Conservation (phyloP, 202 grass and related monocot genomes). For the Schoenoplectus tabernaemontani region DNA sequence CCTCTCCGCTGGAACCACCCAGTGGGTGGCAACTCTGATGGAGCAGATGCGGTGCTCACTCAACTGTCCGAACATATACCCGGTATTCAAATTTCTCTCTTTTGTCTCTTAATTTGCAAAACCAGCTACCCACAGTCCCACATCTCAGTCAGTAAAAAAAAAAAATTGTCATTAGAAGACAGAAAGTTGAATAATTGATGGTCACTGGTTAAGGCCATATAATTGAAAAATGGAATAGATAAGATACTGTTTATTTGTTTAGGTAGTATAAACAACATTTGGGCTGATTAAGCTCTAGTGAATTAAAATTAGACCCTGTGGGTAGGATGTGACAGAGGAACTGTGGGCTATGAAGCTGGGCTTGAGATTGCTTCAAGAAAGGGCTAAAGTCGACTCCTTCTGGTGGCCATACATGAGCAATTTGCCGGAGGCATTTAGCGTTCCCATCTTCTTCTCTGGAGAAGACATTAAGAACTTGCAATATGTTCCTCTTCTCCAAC, state of each 20-base stretch:
- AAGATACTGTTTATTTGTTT: not conserved
- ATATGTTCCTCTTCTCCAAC: conserved; percentile 71
- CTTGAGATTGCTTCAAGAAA: conserved; percentile 90
- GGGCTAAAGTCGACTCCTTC: conserved; percentile 51
- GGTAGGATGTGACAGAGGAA: conserved; percentile 83
- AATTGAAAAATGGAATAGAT: conserved; percentile 17
- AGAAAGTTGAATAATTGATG: not conserved
- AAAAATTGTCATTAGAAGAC: not conserved
- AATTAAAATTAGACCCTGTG: conserved; percentile 48
- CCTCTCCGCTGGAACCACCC: conserved; percentile 46
- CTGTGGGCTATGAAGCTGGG: conserved; percentile 87
- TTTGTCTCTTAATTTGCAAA: not conserved
- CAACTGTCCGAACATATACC: conserved; percentile 49
- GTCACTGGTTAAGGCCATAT: not conserved
- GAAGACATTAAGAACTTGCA: conserved; percentile 85
- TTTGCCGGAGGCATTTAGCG: conserved; percentile 61
- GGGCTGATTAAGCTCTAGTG: conserved; percentile 6
- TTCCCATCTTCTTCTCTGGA: conserved; percentile 69
- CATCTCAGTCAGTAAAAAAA: not conserved
- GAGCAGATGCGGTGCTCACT: conserved; percentile 40
- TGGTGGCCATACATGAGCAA: conserved; percentile 95
- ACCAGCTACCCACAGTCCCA: not conserved
- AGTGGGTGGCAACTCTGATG: not conserved
- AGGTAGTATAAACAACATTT: not conserved
- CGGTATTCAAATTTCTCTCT: conserved; percentile 38